Percentiles rank a stretch among this genome's conserved stretches.
Conservation (phyloP, 495 filamentous ascomycete genomes). For the Tuber calosporum region DNA sequence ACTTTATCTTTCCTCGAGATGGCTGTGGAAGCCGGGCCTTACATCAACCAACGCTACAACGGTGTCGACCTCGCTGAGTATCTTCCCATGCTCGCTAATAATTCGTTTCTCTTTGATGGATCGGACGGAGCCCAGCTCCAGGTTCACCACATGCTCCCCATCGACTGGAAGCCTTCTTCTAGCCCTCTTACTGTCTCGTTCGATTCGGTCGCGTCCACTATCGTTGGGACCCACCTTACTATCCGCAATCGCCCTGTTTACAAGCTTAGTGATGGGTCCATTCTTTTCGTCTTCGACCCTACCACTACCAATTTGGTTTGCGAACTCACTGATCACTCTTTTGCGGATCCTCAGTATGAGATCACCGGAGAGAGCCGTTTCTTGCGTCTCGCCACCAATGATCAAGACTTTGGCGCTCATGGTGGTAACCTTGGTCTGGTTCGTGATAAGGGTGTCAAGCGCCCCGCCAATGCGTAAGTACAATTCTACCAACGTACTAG, state of each 20-base stretch:
- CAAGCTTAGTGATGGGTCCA: constrained; percentile 10
- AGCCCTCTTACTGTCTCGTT: background rate
- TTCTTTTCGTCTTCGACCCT: constrained; percentile 21
- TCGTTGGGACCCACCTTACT: constrained; percentile 3
- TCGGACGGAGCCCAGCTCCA: constrained; percentile 17
- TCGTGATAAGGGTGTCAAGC: constrained; percentile 10
- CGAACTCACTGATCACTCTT: background rate
- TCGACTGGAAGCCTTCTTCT: background rate
- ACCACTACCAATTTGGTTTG: background rate
- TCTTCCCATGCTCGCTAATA: background rate
- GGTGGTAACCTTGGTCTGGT: too few relatives aligned
- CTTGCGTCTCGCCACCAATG: background rate
- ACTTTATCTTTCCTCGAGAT: constrained; percentile 14
- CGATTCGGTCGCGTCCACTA: constrained; percentile 5
- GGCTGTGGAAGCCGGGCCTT: constrained; percentile 14
- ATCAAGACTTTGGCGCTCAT: background rate
- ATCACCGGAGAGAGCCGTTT: constrained; percentile 1
- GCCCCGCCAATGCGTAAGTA: constrained; percentile 28
- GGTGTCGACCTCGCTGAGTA: constrained; percentile 5
- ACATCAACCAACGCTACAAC: constrained; percentile 9
- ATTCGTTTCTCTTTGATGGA: constrained; percentile 16
- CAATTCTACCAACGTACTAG: background rate
- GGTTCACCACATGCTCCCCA: constrained; percentile 13
- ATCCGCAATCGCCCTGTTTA: constrained; percentile 13
- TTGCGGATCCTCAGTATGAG: constrained; percentile 8